Base-by-base conservation (phyloP, 768 basidiomycete species). In the Cystoderma amianthinum region DNA sequence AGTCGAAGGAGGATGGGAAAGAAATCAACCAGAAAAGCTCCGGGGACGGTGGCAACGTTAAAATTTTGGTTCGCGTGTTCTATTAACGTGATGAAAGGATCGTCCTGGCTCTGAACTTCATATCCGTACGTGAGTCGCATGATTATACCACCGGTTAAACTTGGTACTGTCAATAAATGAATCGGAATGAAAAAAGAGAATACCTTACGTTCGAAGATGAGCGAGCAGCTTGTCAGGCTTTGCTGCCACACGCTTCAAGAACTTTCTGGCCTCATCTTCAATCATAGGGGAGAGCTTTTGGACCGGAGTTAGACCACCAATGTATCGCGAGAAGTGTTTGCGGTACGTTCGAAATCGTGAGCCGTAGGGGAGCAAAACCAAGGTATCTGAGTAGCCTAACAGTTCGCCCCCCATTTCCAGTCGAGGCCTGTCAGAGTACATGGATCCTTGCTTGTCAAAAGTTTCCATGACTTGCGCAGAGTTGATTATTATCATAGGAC, bases 101-200 rank as follows among this genome's bases (percentile, higher is more conserved):
- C 76, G 13, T 65, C 52, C 7, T 64, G 62, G 15, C 78, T 76
- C 45, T 68, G 63, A 3, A 78, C 74, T 41, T 75, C 64, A 36
- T 77, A 75, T 15, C 78, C 78, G 44, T 80, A 76, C 1, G 76
- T 70, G 7, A 78, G 60, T 18, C 68, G 63, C 38, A 80, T 49
- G 17, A 80, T 78, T 28, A 78, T 69, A 7, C 67, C 64, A 3
- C 78, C 76, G 11, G 76, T 69, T 24, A 74, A 59, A 34, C 73
- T 75, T 7, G n/a, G n/a, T n/a, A 7, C 25, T 7, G 32, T 17
- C 10, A 11, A 41, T 35, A 30, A 30, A 18, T 48, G 21, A 48
- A 39, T 15, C 37, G 11, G 25, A 23, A 11, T 3, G 20, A 28
- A 13, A 4, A 16, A 16, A 24, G 28, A 16, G 21, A n/a, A 16